These are phyloP conservation scores for Ceratopteris richardii DNA, from an alignment of 75 land plant genomes.

Conservation along the genomic window DNA sequence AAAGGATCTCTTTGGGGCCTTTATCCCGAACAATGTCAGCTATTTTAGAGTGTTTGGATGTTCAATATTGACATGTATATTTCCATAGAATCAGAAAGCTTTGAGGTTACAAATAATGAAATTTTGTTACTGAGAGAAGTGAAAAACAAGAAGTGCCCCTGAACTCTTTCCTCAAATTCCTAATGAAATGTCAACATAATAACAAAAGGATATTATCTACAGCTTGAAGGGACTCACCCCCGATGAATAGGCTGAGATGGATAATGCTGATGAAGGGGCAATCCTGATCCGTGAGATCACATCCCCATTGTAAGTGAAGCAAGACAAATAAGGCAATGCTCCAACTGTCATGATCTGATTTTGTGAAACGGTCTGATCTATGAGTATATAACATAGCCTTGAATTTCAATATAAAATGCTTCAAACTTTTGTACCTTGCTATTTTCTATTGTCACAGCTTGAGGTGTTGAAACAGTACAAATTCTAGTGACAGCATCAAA, in stretches of 20 bases:
- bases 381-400: neutral
- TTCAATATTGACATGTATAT: too few relatives aligned
- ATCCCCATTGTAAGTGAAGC: slow-evolving; percentile 57
- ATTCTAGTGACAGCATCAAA: slow-evolving; percentile 45
- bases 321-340: slow-evolving; percentile 50
- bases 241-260: slow-evolving; percentile 56
- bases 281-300: slow-evolving; percentile 60
- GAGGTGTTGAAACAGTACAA: slow-evolving; percentile 30
- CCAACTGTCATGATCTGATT: slow-evolving; percentile 74
- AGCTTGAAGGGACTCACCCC: too few relatives aligned
- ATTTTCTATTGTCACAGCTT: slow-evolving; percentile 54
- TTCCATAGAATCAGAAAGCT: too few relatives aligned
- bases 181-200: too few relatives aligned
- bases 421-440: slow-evolving; percentile 45
- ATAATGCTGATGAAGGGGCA: slow-evolving; percentile 72
- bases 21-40: too few relatives aligned
- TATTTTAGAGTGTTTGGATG: too few relatives aligned
- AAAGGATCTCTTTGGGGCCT: too few relatives aligned
- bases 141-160: too few relatives aligned
- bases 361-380: neutral
- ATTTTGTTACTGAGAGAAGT: too few relatives aligned
- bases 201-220: too few relatives aligned
- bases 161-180: too few relatives aligned
- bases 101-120: too few relatives aligned
- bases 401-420: neutral